Evolutionary conservation across 148 eudicot species (phyloP).

Genomic region (Spergularia bocconei): DNA sequence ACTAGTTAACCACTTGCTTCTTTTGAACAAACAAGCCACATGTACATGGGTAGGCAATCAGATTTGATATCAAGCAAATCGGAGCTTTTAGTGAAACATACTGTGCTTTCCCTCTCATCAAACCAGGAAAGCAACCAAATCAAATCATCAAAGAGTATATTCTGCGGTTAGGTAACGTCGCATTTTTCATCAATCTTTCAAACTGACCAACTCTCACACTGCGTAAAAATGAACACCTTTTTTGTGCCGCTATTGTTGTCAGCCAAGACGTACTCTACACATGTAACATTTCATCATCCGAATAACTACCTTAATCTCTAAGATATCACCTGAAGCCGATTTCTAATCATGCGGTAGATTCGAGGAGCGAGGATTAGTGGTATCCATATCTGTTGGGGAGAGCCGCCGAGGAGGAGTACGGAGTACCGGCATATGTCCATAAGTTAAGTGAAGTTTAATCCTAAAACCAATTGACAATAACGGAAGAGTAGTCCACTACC

Average conservation of each 20-base stretch:
- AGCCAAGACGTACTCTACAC: conserved; percentile 1
- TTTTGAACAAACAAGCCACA: conserved; percentile 13
- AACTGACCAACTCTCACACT: background rate
- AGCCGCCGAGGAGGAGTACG: no score
- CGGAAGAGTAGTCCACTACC: no score
- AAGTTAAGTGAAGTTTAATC: no score
- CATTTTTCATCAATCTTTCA: background rate
- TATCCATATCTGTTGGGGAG: no score
- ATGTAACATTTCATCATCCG: conserved; percentile 6
- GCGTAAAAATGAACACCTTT: background rate
- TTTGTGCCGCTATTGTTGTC: background rate
- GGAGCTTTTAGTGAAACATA: background rate
- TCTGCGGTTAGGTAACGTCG: background rate
- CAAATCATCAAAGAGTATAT: conserved; percentile 5
- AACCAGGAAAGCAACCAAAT: background rate
- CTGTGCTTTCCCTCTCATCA: background rate
- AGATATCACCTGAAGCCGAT: conserved; percentile 17
- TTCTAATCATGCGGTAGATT: no score
- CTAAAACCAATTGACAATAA: no score
- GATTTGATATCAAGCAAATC: conserved; percentile 10
- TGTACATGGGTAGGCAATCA: conserved; percentile 18
- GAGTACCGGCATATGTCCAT: no score
- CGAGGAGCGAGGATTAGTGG: no score
- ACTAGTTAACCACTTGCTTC: conserved; percentile 1
- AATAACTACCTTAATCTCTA: conserved; percentile 23